A percentile compares a stretch with the other conserved stretches of the same genome.
These are phyloP conservation scores for Schizopora paradoxa DNA, from an alignment of 1,284 basidiomycete species.

Conservation along the genomic window DNA sequence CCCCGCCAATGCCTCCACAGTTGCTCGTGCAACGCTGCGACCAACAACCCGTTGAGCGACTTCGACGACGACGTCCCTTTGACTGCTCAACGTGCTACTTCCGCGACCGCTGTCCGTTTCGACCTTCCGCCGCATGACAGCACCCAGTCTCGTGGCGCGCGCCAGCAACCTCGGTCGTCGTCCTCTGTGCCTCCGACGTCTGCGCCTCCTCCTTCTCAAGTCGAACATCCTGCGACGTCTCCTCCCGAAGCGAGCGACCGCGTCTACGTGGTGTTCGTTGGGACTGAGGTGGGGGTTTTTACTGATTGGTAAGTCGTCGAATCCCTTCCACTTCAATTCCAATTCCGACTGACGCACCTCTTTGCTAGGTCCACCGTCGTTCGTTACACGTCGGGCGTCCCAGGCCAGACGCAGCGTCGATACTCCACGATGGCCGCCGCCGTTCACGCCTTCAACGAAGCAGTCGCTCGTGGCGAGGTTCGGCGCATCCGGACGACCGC, in stretches of 20 bases:
- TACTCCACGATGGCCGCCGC: neutral
- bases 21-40: too few species aligned
- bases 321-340: neutral
- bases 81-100: too few species aligned
- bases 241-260: too few species aligned
- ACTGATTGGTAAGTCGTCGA: neutral
- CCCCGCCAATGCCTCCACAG: too few species aligned
- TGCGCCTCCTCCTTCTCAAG: too few species aligned
- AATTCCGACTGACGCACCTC: neutral
- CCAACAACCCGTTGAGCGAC: too few species aligned
- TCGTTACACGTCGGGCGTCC: neutral
- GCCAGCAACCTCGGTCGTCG: too few species aligned
- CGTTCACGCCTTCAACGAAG: neutral
- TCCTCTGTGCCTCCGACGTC: too few species aligned
- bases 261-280: conserved; percentile 2
- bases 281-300: neutral
- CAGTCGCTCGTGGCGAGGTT: neutral
- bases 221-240: neutral
- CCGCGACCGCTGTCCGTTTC: too few species aligned
- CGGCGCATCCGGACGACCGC: neutral
- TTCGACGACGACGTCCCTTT: too few species aligned
- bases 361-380: neutral
- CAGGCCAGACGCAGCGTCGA: neutral
- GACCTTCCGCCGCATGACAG: too few species aligned
- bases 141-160: too few species aligned